Conservation (phyloP, 306 rosid genomes). For the Senna siamea region DNA sequence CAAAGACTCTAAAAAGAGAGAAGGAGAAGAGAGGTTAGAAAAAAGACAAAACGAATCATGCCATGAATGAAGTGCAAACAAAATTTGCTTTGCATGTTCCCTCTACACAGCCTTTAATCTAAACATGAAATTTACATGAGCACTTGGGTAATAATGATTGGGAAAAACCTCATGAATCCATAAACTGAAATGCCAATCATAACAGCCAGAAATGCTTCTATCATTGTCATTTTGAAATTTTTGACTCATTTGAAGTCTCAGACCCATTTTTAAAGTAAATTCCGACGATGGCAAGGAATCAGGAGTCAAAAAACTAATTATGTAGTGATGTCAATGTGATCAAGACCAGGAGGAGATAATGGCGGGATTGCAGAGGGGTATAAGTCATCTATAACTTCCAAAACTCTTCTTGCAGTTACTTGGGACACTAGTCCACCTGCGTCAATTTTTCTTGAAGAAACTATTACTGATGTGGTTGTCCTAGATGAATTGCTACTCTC, state of each 20-base stretch:
- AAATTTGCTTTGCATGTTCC: conserved; percentile 49
- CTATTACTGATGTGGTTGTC: conserved; percentile 24
- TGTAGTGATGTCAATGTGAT: conserved; percentile 25
- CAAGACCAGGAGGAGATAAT: conserved; percentile 53
- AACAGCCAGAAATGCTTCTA: conserved; percentile 28
- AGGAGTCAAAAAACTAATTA: neutral
- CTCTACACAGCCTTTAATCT: conserved; percentile 56
- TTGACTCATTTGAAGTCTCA: neutral
- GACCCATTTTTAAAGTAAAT: neutral
- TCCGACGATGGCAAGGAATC: neutral
- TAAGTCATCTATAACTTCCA: conserved; percentile 42
- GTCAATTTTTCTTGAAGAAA: conserved; percentile 51
- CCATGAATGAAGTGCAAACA: conserved; percentile 43
- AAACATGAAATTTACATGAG: conserved; percentile 70
- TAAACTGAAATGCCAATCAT: conserved; percentile 39
- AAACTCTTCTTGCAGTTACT: conserved; percentile 53
- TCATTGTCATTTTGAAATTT: conserved; percentile 16
- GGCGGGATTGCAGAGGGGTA: conserved; percentile 57
- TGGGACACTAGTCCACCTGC: conserved; percentile 41
- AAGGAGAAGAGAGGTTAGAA: conserved; percentile 6
- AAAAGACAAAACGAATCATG: conserved; percentile 17
- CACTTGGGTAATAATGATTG: conserved; percentile 77
- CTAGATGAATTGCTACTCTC: conserved; percentile 55
- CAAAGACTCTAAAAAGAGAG: neutral
- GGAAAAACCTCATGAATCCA: conserved; percentile 53